These are phyloP conservation scores for Cyclostephanos invisitatus DNA, from an alignment of 108 stramenopile genomes.

Conservation along the genomic window DNA sequence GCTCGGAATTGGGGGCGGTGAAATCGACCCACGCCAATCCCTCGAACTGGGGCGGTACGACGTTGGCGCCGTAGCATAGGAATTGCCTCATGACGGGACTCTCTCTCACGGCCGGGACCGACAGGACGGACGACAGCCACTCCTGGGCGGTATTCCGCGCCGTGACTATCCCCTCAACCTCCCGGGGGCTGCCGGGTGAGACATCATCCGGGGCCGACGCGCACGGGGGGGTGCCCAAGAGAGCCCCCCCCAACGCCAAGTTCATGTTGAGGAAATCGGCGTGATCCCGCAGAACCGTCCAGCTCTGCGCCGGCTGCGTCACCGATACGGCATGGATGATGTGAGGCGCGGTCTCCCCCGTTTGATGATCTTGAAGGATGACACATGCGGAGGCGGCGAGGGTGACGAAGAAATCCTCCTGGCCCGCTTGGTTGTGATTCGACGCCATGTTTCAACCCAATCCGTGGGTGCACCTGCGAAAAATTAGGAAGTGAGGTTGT, in stretches of 20 bases:
- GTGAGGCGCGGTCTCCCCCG: constrained; percentile 17
- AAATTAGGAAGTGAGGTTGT: background rate
- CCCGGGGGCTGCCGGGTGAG: constrained; percentile 1
- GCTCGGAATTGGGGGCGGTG: constrained; percentile 2
- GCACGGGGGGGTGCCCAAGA: constrained; percentile 51
- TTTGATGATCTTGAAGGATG: constrained; percentile 16
- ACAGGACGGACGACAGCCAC: constrained; percentile 66
- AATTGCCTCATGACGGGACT: constrained; percentile 71
- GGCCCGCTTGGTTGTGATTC: constrained; percentile 9
- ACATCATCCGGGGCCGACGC: constrained; percentile 15
- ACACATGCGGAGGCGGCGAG: constrained; percentile 35
- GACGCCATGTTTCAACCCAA: background rate
- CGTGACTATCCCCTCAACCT: constrained; percentile 44
- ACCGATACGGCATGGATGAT: constrained; percentile 80
- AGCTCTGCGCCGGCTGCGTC: constrained; percentile 78
- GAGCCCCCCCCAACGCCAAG: constrained; percentile 39
- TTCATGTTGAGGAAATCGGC: constrained; percentile 69
- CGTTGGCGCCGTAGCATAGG: constrained; percentile 77
- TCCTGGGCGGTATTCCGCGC: constrained; percentile 68
- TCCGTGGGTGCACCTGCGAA: background rate
- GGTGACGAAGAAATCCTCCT: constrained; percentile 32
- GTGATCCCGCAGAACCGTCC: constrained; percentile 86
- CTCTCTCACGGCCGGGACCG: constrained; percentile 62
- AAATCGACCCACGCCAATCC: constrained; percentile 78
- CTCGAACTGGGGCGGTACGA: constrained; percentile 83